Evolutionary conservation across 2,329 filamentous ascomycete genomes (phyloP), one percentile per base, ranked within the genome.

Genomic region (Exserohilum rostratum): DNA sequence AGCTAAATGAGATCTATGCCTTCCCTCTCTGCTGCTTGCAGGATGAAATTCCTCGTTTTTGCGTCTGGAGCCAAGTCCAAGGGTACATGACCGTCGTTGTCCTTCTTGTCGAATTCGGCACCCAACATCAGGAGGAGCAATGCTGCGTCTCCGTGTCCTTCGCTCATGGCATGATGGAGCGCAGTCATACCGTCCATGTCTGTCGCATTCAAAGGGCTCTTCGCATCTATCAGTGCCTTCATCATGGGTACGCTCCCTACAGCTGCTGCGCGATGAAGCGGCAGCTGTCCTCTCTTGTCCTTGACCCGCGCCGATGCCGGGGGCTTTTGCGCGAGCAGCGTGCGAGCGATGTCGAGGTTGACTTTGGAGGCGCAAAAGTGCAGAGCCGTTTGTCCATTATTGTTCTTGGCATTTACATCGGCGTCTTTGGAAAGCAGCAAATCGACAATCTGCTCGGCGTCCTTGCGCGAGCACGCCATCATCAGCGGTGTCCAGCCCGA

Each of bases 301-400:
- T 90, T 90, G 2, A 93, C 83, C 22, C 93, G 82, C 1, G 92
- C 85, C 4, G 88, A 91, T 11, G 91, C 93, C 5, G 67, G 62
- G 4, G 66, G 67, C 53, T 90, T 89, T 65, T 87, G 82, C 15
- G 84, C 82, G 34, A 99, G 78, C n/a, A 99, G 84, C 53, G 86
- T 86, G 44, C 87, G 88, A 22, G 91, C 91, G 6, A 90, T 82
- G 60, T 96, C 90, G 39, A 97, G 80, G 71, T 96, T 93, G 67
- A 86, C 86, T 76, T 99, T 99, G 29, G 92, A 96, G 12, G 90
- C 89, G 44, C 92, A 87, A 71, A 98, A 96, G 76, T 98, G 93
- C 17, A 99, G 84, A 9, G 89, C 91, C 18, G 92, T 96, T 85
- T 96, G 89, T 57, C 87, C 35, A 55, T 79, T 85, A 71, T 85